Evolutionary conservation across 129 eudicot species (phyloP).

Genomic region (Centaurea solstitialis): DNA sequence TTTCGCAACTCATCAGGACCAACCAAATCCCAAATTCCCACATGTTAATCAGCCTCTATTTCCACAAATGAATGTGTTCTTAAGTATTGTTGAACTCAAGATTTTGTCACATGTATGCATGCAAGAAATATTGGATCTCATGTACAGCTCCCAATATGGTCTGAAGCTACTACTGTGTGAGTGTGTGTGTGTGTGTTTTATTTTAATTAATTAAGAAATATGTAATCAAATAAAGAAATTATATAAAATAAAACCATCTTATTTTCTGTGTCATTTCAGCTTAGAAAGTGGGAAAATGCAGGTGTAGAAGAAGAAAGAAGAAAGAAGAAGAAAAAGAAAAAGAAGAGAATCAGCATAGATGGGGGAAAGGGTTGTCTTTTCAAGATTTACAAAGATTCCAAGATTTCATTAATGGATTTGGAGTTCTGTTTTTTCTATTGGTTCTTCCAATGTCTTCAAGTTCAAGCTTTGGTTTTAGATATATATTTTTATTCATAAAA

Average conservation of each 20-base stretch:
- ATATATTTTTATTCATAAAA: slow-evolving; percentile 9
- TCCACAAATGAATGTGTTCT: neutral
- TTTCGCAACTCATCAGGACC: neutral
- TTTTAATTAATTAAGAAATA: neutral
- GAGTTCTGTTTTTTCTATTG: slow-evolving; percentile 30
- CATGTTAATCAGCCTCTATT: neutral
- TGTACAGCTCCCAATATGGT: slow-evolving; percentile 29
- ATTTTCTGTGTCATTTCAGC: slow-evolving; percentile 47
- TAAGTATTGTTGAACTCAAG: slow-evolving; percentile 12
- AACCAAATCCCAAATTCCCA: neutral
- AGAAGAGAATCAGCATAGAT: slow-evolving; percentile 24
- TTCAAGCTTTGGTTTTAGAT: slow-evolving; percentile 19
- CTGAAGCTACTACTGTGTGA: slow-evolving; percentile 8
- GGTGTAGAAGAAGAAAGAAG: slow-evolving; percentile 33
- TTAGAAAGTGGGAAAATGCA: slow-evolving; percentile 34
- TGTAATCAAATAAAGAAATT: neutral
- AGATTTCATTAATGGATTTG: slow-evolving; percentile 25
- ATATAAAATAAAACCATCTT: slow-evolving; percentile 25
- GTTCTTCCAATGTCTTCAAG: slow-evolving; percentile 31
- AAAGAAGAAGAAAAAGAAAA: slow-evolving; percentile 20
- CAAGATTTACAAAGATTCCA: slow-evolving; percentile 34
- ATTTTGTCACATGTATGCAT: slow-evolving; percentile 29
- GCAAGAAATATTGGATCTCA: slow-evolving; percentile 24
- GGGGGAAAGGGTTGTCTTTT: slow-evolving; percentile 23
- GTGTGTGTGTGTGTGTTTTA: slow-evolving; percentile 5